phyloP scores from a whole-genome alignment of 805 yeast genomes.

The Ascoidea rubescens region DNA sequence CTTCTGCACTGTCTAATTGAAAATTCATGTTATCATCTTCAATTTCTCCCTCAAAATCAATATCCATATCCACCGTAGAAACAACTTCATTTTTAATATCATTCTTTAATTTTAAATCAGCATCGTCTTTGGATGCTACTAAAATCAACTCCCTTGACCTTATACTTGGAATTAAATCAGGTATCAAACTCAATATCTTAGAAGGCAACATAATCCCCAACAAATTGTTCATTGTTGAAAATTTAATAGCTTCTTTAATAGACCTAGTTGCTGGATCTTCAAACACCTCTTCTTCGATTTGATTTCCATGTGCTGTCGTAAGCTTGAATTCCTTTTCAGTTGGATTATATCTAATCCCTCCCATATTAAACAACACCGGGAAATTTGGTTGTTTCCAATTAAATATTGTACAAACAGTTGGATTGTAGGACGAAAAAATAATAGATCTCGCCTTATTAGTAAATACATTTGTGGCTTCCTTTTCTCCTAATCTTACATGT shows the following conservation, averaged over 20 bases:
- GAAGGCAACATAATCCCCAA: slow-evolving; percentile 73
- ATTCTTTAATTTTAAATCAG: neutral
- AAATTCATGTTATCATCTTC: slow-evolving; percentile 11
- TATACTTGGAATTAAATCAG: slow-evolving; percentile 60
- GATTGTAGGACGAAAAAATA: slow-evolving; percentile 75
- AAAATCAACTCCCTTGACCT: slow-evolving; percentile 71
- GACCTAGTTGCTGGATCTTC: slow-evolving; percentile 43
- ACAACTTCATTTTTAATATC: slow-evolving; percentile 8
- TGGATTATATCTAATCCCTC: slow-evolving; percentile 34
- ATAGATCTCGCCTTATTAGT: slow-evolving; percentile 36
- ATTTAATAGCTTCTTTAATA: slow-evolving; percentile 68
- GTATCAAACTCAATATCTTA: slow-evolving; percentile 56
- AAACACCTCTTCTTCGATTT: slow-evolving; percentile 11
- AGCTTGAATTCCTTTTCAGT: slow-evolving; percentile 18
- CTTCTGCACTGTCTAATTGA: neutral
- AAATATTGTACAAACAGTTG: slow-evolving; percentile 80
- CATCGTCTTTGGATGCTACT: slow-evolving; percentile 46
- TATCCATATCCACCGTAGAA: neutral
- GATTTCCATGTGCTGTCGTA: slow-evolving; percentile 29
- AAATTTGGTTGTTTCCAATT: slow-evolving; percentile 99
- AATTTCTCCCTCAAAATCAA: slow-evolving; percentile 5
- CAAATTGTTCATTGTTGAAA: slow-evolving; percentile 71
- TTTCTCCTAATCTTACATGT: slow-evolving; percentile 38
- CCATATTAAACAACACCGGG: slow-evolving; percentile 81
- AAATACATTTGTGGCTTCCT: slow-evolving; percentile 6